Conservation (phyloP, 73 alveolate species). For the Effrenium voratum region DNA sequence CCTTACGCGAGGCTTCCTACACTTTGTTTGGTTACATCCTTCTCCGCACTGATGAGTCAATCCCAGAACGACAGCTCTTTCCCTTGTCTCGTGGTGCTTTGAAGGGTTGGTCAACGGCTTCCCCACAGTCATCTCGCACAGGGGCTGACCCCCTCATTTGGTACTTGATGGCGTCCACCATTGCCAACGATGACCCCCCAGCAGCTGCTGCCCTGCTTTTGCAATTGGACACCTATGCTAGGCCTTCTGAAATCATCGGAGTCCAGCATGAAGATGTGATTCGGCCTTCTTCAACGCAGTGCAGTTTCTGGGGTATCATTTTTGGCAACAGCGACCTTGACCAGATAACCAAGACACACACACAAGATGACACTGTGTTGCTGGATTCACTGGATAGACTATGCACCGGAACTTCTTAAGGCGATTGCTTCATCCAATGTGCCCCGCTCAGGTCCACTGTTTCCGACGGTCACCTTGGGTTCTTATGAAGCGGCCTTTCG, state of each 20-base stretch:
- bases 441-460: neutral
- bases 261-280: neutral
- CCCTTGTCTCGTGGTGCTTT: neutral
- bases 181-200: neutral
- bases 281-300: neutral
- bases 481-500: too few relatives aligned
- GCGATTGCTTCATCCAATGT: neutral
- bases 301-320: neutral
- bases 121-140: neutral
- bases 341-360: neutral
- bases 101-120: neutral
- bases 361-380: neutral
- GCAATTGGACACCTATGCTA: neutral
- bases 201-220: neutral
- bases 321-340: neutral
- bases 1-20: neutral
- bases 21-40: neutral
- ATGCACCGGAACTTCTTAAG: neutral
- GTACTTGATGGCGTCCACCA: neutral
- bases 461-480: too few relatives aligned
- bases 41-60: neutral
- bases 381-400: neutral
- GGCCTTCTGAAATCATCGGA: neutral
- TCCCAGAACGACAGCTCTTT: neutral
- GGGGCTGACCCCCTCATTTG: slow-evolving; percentile 14